Base-by-base conservation (phyloP, 176 grass and related monocot genomes). In the Bromus sterilis region DNA sequence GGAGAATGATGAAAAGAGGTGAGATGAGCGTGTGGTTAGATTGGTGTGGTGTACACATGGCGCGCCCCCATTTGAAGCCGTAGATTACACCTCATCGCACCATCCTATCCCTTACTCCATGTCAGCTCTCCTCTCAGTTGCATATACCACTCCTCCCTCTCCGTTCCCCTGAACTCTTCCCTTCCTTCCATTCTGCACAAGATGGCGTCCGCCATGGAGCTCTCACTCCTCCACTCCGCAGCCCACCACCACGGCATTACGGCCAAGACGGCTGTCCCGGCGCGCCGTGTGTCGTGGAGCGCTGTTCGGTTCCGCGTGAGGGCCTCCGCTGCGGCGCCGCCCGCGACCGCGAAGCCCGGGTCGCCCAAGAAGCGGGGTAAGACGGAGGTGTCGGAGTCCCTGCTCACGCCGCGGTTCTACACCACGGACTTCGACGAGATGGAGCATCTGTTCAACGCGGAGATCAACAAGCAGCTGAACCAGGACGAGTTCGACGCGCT, bases 381-480 rank as follows among this genome's bases (percentile, higher is more conserved):
- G 87, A 99, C 89, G 36, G 90, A 92, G 89, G 94, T 99, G 59
- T 80, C 82, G 51, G 96, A 99, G 81, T 80, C 93, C 69, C 89
- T 99, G 21, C 93, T 95, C 8, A 99, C 93, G 31, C 96, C 93
- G 32, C 77, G 93, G 40, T 95, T 95, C 86, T 95, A 99, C 90
- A 95, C 96, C 49, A 99, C 93, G 7, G 91, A 95, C 83, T 99
- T 95, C 82, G 89, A 95, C 74, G 96, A 99, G 88, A 99, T 99
- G 96, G 96, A 99, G 89, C 78, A 53, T n/a, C 86, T 95, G 28
- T 99, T 99, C 91, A 95, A 95, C 80, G 80, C 84, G 1, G 93
- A 99, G 91, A 95, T 95, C 48, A 99, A 95, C 89, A 90, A 88
- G 88, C 91, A 95, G 81, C 89, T 99, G 75, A 99, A 99, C 82